Conservation (phyloP, 192 early-diverging fungal genomes). For the Backusella westeae region DNA sequence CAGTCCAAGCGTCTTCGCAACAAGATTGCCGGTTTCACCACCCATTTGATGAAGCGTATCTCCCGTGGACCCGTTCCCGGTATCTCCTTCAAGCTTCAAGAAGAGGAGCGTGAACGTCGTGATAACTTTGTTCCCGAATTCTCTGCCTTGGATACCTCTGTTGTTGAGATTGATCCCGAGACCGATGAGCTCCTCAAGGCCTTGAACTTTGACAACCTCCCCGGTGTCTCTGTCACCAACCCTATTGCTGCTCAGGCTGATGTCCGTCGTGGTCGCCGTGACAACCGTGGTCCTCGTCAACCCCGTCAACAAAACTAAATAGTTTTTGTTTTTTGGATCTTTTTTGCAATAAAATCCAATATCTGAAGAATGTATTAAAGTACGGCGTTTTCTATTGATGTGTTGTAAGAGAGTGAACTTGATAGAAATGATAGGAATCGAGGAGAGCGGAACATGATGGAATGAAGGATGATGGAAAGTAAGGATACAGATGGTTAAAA, state of each 20-base stretch:
- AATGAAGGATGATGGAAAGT: too few species aligned
- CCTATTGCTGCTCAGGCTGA: constrained; percentile 29
- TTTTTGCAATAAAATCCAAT: background rate
- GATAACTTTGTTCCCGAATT: constrained; percentile 99
- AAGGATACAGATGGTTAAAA: too few species aligned
- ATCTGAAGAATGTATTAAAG: background rate
- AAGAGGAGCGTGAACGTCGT: constrained; percentile 99
- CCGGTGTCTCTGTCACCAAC: constrained; percentile 71
- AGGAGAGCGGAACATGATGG: background rate
- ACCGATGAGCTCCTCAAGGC: constrained; percentile 95
- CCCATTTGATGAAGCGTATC: constrained; percentile 99
- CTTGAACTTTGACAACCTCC: constrained; percentile 92
- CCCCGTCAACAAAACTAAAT: constrained; percentile 26
- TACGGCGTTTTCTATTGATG: background rate
- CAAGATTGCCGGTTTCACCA: constrained; percentile 99
- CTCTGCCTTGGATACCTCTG: constrained; percentile 89
- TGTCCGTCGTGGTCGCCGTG: constrained; percentile 34
- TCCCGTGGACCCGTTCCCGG: constrained; percentile 97
- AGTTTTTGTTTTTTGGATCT: background rate
- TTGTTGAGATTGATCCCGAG: constrained; percentile 94
- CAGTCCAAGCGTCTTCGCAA: constrained; percentile 99
- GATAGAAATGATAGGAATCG: background rate
- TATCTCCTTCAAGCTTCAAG: constrained; percentile 99
- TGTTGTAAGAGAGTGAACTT: background rate
- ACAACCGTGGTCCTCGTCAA: constrained; percentile 15